Evolutionary conservation across 2,329 filamentous ascomycete genomes (phyloP), one percentile per base, ranked within the genome.

Genomic region (Colletotrichum liriopes): DNA sequence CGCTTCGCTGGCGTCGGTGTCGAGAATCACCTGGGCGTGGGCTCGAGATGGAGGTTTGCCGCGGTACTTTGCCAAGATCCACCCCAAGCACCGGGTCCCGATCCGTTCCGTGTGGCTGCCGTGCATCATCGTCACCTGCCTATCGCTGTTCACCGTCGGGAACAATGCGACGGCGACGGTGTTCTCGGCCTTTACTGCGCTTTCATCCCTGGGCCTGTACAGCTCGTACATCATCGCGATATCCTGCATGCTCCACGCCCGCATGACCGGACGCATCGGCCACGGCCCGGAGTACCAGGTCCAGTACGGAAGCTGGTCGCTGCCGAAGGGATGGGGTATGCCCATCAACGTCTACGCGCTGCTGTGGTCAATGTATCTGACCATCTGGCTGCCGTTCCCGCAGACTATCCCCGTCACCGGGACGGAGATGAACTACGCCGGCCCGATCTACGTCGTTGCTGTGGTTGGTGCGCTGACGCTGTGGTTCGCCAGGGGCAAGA

Each of bases 1-100:
- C 29, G 76, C 77, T 71, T 84, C 83, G 18, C 78, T 78, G n/a
- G 79, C 77, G 55, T 81, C 81, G 14, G 77, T 77, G 29, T 72
- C 69, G 7, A 49, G 69, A 8, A 72, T 72, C 29, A 69, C 58
- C 0, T 72, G 69, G 69, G 69, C 69, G 14, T 72, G 69, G 69
- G 69, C 69, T 3, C 65, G 69, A 23, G 69, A 72, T 14, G 69
- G 69, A 14, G 69, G 69, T 6, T 43, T 72, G 23, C 69, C 69
- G 16, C 65, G 69, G 29, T 72, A 72, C 45, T 72, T 72, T 54
- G 69, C 69, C 65, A 72, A 59, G 45, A 59, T 72, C 8, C 65
- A 72, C 8, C 69, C 69, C 1, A 68, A 45, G 43, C 39, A 72
- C 69, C 58, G 69, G 6, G 69, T 72, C 2, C 69, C 69, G 20